These are phyloP conservation scores for Choanephora cucurbitarum DNA, from an alignment of 371 early-diverging fungal genomes.

Conservation along the genomic window DNA sequence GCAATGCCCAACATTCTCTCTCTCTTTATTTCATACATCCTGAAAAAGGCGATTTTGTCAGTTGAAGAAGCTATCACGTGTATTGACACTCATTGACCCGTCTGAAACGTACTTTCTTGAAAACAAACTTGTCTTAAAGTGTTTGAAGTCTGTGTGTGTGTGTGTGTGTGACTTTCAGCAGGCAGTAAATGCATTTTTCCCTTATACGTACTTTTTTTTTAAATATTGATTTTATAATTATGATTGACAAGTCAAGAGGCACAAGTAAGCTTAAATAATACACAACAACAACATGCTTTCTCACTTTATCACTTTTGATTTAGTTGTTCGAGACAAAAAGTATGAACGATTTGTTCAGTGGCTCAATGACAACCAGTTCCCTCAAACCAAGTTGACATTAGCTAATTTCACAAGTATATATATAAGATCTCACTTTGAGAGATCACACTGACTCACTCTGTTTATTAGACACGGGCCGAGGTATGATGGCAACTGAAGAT, in stretches of 20 bases:
- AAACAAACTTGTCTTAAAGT: too few species aligned
- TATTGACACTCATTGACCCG: neutral
- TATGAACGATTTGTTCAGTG: conserved; percentile 54
- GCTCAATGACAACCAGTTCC: conserved; percentile 52
- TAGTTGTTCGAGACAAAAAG: conserved; percentile 51
- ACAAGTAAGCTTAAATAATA: conserved; percentile 12
- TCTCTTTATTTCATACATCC: too few species aligned
- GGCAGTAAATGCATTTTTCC: neutral
- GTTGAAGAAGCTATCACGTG: neutral
- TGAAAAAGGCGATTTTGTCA: neutral
- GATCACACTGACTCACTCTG: conserved; percentile 10
- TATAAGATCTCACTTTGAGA: too few species aligned
- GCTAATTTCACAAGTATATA: conserved; percentile 63
- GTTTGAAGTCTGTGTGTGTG: too few species aligned
- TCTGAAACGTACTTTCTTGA: too few species aligned
- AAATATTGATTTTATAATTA: neutral
- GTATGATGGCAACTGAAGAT: conserved; percentile 65
- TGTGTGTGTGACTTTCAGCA: neutral
- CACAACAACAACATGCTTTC: neutral
- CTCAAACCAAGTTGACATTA: conserved; percentile 56
- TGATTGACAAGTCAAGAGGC: conserved; percentile 18
- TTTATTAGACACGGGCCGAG: conserved; percentile 59
- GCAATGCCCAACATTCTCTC: too few species aligned
- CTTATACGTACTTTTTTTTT: conserved; percentile 1
- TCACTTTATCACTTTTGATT: neutral